Conservation (phyloP, 208 protist genomes). For the Leishmania gerbilli region DNA sequence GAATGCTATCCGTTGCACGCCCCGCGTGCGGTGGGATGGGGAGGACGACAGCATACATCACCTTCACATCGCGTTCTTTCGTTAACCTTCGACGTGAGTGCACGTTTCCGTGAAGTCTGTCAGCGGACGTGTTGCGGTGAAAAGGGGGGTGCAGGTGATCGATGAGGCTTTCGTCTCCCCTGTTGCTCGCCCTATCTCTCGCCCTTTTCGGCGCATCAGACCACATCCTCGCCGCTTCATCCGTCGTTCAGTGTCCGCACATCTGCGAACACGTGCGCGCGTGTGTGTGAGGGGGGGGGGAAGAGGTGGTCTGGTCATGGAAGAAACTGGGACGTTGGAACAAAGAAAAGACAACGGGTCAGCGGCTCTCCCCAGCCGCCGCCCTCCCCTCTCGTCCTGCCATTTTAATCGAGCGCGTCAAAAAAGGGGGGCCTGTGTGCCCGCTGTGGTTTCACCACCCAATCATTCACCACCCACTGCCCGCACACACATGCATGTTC, state of each 20-base stretch:
- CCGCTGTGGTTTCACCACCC: not conserved
- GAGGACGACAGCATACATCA: no score
- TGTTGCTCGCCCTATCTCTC: not conserved
- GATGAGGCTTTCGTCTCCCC: not conserved
- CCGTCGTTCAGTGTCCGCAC: not conserved
- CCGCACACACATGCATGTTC: not conserved
- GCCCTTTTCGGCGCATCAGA: not conserved
- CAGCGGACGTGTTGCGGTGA: not conserved
- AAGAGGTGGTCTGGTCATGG: no score
- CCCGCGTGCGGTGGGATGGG: no score
- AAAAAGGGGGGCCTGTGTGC: not conserved
- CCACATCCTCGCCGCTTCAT: not conserved
- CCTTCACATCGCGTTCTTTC: not conserved
- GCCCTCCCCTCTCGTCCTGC: not conserved
- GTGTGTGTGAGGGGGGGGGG: no score
- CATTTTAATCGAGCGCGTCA: not conserved
- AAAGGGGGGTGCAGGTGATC: not conserved
- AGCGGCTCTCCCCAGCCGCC: not conserved
- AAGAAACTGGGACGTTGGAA: no score
- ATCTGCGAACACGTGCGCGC: not conserved
- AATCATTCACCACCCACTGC: not conserved
- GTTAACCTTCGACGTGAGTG: not conserved
- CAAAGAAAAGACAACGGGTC: no score
- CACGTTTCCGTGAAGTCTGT: not conserved
- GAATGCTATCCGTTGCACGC: not conserved